Evolutionary conservation across 345 rosid species (phyloP).

Genomic region (Linum lewisii): DNA sequence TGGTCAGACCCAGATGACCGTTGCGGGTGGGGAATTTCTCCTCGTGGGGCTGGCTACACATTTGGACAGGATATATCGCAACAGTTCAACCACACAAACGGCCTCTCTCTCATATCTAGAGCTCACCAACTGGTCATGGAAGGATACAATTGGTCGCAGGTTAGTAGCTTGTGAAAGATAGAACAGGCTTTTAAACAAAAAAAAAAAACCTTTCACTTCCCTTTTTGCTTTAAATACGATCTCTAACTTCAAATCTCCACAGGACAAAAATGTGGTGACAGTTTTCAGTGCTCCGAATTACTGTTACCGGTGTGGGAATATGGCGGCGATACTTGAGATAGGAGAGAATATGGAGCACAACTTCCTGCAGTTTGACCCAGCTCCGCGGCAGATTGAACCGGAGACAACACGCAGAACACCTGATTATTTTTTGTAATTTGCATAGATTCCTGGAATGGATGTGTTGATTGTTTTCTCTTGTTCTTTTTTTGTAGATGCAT

Average conservation of each 20-base stretch:
- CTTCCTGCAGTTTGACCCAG: constrained; percentile 11
- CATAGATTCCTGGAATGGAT: background rate
- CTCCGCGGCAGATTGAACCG: constrained; percentile 6
- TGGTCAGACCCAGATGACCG: constrained; percentile 8
- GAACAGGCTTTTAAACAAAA: background rate
- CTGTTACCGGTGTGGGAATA: constrained; percentile 5
- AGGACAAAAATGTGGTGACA: constrained; percentile 6
- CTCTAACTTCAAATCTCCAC: background rate
- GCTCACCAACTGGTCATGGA: constrained; percentile 7
- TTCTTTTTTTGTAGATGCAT: constrained; percentile 33
- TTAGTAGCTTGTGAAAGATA: background rate
- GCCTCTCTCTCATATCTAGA: constrained; percentile 4
- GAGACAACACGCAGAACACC: constrained; percentile 9
- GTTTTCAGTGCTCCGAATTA: constrained; percentile 5
- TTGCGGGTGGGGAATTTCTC: constrained; percentile 5
- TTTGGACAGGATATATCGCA: constrained; percentile 2
- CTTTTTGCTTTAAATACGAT: background rate
- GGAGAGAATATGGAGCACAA: constrained; percentile 12
- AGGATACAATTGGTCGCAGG: constrained; percentile 7
- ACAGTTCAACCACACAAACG: constrained; percentile 5
- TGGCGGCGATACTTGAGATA: constrained; percentile 8
- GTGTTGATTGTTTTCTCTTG: background rate
- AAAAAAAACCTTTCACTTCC: background rate
- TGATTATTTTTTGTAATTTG: constrained; percentile 7
- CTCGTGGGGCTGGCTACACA: constrained; percentile 4